Conservation (phyloP, 2,329 filamentous ascomycete genomes). For the Cephalotrichum gorgonifer region DNA sequence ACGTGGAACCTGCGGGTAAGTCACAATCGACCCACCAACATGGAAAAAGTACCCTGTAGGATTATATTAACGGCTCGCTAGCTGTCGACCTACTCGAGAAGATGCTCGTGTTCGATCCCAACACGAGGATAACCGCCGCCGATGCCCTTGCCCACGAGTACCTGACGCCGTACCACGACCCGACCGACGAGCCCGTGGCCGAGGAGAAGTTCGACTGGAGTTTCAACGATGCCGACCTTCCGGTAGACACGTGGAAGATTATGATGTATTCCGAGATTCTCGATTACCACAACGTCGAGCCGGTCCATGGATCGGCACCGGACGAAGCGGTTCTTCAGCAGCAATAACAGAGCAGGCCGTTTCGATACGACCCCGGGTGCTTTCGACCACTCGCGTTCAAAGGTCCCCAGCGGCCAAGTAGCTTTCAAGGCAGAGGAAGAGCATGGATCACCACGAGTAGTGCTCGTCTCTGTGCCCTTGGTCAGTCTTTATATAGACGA, state of each 20-base stretch:
- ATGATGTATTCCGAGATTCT: conserved; percentile 99
- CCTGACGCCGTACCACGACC: conserved; percentile 92
- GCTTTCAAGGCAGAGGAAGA: too few relatives aligned
- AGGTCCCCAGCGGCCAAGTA: too few relatives aligned
- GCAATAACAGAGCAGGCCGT: too few relatives aligned
- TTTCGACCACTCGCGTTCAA: too few relatives aligned
- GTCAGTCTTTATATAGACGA: too few relatives aligned
- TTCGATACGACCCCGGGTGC: too few relatives aligned
- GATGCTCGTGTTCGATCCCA: conserved; percentile 98
- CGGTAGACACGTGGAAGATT: conserved; percentile 99
- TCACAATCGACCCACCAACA: conserved; percentile 5
- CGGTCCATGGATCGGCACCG: conserved; percentile 14
- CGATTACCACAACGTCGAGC: conserved; percentile 92
- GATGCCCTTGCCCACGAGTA: conserved; percentile 87
- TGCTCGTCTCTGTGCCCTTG: too few relatives aligned
- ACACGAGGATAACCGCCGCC: conserved; percentile 80
- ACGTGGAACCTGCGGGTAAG: conserved; percentile 76
- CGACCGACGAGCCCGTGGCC: conserved; percentile 87
- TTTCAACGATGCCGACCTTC: conserved; percentile 95
- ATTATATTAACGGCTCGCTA: conserved; percentile 18
- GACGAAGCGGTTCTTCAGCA: not conserved
- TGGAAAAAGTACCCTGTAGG: not conserved
- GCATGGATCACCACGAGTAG: too few relatives aligned
- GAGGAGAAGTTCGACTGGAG: conserved; percentile 99
- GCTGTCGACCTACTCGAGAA: conserved; percentile 89